These are phyloP conservation scores for Periconia macrospinosa DNA, from an alignment of 2,329 filamentous ascomycete genomes.

Conservation along the genomic window DNA sequence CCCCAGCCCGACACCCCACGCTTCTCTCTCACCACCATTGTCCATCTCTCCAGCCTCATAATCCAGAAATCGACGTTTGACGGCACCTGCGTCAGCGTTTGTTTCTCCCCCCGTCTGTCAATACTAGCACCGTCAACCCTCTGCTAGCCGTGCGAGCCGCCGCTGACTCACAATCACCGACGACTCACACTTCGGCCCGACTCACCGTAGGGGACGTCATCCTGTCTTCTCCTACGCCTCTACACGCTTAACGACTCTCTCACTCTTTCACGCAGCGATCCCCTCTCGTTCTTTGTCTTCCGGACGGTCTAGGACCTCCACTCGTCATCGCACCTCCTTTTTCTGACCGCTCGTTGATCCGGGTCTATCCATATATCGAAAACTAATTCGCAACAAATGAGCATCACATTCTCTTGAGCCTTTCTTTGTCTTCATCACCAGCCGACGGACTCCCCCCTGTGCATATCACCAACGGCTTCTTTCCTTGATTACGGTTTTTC, in stretches of 20 bases:
- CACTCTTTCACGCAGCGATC: slow-evolving; percentile 41
- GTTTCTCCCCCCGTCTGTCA: slow-evolving; percentile 18
- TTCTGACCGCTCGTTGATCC: slow-evolving; percentile 43
- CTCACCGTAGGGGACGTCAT: slow-evolving; percentile 24
- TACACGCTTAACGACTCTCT: slow-evolving; percentile 45
- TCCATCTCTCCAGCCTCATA: too few relatives aligned
- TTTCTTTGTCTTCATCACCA: slow-evolving; percentile 43
- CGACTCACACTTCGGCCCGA: slow-evolving; percentile 9
- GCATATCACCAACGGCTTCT: slow-evolving; percentile 43
- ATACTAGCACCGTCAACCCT: slow-evolving; percentile 26
- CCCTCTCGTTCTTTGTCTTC: slow-evolving; percentile 27
- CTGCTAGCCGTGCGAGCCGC: slow-evolving; percentile 35
- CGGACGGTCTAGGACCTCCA: slow-evolving; percentile 31
- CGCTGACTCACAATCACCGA: slow-evolving; percentile 39
- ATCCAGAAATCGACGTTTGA: slow-evolving; percentile 28
- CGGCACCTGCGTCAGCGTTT: slow-evolving; percentile 22
- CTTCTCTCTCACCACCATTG: slow-evolving; percentile 12
- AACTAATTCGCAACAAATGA: slow-evolving; percentile 47
- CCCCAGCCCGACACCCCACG: slow-evolving; percentile 11
- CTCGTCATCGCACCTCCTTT: slow-evolving; percentile 20
- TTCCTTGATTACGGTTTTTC: slow-evolving; percentile 28
- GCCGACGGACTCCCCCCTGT: slow-evolving; percentile 42
- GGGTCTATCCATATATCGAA: slow-evolving; percentile 36
- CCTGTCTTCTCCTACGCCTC: slow-evolving; percentile 30
- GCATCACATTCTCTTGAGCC: slow-evolving; percentile 46